phyloP scores from a whole-genome alignment of 257 asterid species.

The Capsicum rhomboideum region DNA sequence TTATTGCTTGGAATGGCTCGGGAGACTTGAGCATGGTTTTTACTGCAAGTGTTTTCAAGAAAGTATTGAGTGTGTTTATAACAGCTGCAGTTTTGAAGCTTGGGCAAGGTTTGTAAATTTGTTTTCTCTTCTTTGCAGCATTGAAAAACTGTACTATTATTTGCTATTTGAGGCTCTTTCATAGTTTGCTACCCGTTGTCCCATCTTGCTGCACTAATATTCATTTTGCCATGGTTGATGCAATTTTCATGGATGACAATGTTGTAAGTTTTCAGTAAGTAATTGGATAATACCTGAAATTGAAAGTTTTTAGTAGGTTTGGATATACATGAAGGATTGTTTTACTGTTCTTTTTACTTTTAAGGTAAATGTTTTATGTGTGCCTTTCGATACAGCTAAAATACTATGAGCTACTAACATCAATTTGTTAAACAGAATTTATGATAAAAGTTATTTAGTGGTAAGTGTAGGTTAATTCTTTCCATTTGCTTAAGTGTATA shows the following conservation, averaged over 20 bases:
- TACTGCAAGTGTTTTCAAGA: conserved; percentile 57
- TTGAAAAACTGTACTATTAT: neutral
- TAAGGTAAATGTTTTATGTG: neutral
- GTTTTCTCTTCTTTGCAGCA: neutral
- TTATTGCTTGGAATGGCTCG: conserved; percentile 90
- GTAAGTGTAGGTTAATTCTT: neutral
- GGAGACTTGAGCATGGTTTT: conserved; percentile 62
- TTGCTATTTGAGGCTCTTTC: neutral
- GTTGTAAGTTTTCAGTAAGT: neutral
- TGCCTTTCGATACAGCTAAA: neutral
- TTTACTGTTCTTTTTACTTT: neutral
- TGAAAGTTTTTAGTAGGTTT: neutral
- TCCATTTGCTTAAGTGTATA: neutral
- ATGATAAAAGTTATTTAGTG: neutral
- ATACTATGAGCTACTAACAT: neutral
- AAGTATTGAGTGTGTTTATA: conserved; percentile 88
- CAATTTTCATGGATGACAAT: neutral
- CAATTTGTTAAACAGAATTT: neutral
- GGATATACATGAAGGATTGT: neutral
- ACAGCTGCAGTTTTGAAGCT: conserved; percentile 96
- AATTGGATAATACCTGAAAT: neutral
- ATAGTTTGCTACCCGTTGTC: neutral
- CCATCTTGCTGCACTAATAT: neutral
- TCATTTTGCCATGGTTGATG: neutral
- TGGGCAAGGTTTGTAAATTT: conserved; percentile 68